Evolutionary conservation across 441 rosid genomes (phyloP).

Genomic region (Pelargonium hybrid): DNA sequence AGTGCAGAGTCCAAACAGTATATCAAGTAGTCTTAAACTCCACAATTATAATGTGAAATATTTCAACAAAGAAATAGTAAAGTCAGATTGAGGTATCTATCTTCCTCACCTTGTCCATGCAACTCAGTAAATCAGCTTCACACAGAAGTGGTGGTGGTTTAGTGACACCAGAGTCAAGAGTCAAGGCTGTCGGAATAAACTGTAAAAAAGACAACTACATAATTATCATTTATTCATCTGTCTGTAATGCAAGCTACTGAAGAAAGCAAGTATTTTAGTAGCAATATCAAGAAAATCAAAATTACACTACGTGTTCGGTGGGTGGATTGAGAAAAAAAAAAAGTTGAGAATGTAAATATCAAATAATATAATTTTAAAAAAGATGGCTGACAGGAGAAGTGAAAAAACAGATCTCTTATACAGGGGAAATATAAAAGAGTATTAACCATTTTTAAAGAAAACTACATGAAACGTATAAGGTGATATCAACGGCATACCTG

Average conservation of each 20-base stretch:
- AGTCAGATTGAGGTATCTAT: background rate
- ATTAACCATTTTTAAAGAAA: background rate
- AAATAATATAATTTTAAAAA: background rate
- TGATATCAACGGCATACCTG: constrained; percentile 44
- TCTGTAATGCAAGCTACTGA: constrained; percentile 7
- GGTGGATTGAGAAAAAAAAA: background rate
- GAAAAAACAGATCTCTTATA: background rate
- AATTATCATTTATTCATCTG: constrained; percentile 10
- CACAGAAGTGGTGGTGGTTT: constrained; percentile 86
- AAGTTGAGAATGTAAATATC: background rate
- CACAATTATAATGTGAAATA: background rate
- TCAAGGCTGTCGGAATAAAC: constrained; percentile 69
- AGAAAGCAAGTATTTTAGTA: constrained; percentile 5
- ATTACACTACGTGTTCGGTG: background rate
- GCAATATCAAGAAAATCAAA: constrained; percentile 9
- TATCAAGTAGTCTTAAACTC: background rate
- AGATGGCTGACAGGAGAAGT: background rate
- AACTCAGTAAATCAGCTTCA: constrained; percentile 84
- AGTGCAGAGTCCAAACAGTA: background rate
- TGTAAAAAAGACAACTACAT: constrained; percentile 33
- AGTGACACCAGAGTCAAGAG: constrained; percentile 83
- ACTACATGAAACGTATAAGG: background rate
- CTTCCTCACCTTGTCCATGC: constrained; percentile 88
- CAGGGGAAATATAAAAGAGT: background rate
- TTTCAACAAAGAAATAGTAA: constrained; percentile 2